Base-by-base conservation (phyloP, 345 rosid species). In the Gossypium thurberi region DNA sequence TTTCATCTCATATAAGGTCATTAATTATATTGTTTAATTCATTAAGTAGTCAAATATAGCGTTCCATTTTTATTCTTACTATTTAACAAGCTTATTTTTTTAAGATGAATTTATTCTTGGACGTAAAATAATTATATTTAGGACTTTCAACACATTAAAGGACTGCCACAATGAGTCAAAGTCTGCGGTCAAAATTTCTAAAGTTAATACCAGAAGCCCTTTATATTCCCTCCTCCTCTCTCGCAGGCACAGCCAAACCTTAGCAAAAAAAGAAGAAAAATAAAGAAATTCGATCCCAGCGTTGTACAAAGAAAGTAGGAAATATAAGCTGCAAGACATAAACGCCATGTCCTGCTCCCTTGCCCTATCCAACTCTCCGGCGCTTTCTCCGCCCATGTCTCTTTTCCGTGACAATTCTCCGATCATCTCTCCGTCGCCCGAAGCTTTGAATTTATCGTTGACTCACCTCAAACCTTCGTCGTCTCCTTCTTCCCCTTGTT, bases 281-380 rank as follows among this genome's bases (percentile, higher is more conserved):
- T 8, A 25, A 26, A 26, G 28, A 28, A 28, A 28, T 28, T 8
- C 71, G 26, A 67, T 25, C 15, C 59, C 59, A 72, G 25, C 75
- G 73, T 70, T 70, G 62, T 53, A 26, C 17, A 26, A 48, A 25
- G 7, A 9, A 48, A 26, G 11, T 8, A 15, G 5, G 2, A 46
- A 1, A 3, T n/a, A 2, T 4, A 18, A 53, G 20, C 58, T 53
- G 23, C 4, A 53, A 18, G 3, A 7, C 1, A 44, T 8, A 56
- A 13, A 40, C 66, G 56, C 63, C 10, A 91, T 91, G 98, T 83
- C 93, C 62, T 89, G 92, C 62, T 86, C 96, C 0, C 79, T 94
- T 23, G 95, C 95, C 4, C 85, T 89, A 3, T 78, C 91, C 2
- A 91, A 75, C 44, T 91, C 98, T 5, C 97, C 97, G 26, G 94